Base-by-base conservation (phyloP, 2,329 filamentous ascomycete species). In the Falciphora oryzae region DNA sequence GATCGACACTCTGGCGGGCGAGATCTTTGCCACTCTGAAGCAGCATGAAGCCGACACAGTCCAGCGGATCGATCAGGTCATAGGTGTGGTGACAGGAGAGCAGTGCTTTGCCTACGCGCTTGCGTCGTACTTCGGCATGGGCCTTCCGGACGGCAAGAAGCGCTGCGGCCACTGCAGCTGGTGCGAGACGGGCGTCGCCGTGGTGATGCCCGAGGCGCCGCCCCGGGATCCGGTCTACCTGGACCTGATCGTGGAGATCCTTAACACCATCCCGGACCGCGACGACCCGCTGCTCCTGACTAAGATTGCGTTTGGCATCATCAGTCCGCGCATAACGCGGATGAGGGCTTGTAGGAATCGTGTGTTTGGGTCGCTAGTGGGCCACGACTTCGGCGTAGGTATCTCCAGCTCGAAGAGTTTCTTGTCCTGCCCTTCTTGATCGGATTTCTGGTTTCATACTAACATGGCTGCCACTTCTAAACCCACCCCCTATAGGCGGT, bases 201-300 rank as follows among this genome's bases (percentile, higher is more conserved):
- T 83, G 2, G 65, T 72, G 7, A 53, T 53, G 44, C 44, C 44
- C 5, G 44, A 22, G 18, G 18, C 44, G 22, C 70, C 57, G 57
- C n/a, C 6, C 25, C n/a, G 3, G 57, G 13, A 25, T 16, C 67
- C 70, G 0, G 75, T 83, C 4, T 74, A 85, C 64, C 64, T 68
- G 0, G 65, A 65, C 0, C 75, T 75, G 0, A 80, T 87, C 60
- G 65, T 72, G 8, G 71, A 69, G 1, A 73, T 88, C 0, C 72
- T 88, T 1, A 66, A 71, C 0, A 75, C 72, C 0, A 80, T 81
- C 16, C 68, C 73, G 0, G 78, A 81, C 1, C 76, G 83, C 2
- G 83, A 89, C 60, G 86, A 89, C 70, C 78, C 86, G 2, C 73
- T 85, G 16, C 83, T 87, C 67, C 74, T 89, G 32, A 84, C 86